phyloP scores from a whole-genome alignment of 768 basidiomycete genomes.

The Boletus vinaceobasis region DNA sequence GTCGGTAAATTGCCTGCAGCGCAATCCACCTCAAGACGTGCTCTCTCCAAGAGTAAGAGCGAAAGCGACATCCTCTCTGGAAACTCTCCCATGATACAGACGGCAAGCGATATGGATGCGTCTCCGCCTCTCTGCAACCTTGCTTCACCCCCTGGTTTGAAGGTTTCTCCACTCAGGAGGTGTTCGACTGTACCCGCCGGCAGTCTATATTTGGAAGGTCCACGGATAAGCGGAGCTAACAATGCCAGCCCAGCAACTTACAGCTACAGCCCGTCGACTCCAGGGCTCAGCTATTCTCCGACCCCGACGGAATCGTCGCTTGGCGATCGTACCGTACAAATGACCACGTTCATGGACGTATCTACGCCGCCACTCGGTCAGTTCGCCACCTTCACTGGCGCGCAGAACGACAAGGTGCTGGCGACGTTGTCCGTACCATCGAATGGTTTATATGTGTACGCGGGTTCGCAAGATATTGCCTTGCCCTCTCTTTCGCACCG shows the following conservation, averaged over 20 bases:
- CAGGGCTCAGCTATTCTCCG: conserved; percentile 56
- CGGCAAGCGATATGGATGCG: background rate
- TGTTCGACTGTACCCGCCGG: conserved; percentile 42
- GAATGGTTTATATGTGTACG: conserved; percentile 19
- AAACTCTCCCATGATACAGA: background rate
- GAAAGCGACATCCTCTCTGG: conserved; percentile 36
- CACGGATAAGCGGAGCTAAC: background rate
- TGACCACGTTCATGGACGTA: conserved; percentile 50
- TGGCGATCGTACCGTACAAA: conserved; percentile 55
- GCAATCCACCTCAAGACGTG: conserved; percentile 34
- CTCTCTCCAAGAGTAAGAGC: conserved; percentile 50
- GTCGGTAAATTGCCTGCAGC: conserved; percentile 64
- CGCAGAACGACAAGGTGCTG: conserved; percentile 35
- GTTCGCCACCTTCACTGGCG: conserved; percentile 34
- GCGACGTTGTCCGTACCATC: conserved; percentile 16
- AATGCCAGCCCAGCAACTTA: conserved; percentile 25
- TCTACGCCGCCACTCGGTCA: conserved; percentile 34
- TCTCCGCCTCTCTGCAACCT: background rate
- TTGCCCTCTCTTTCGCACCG: conserved; percentile 7
- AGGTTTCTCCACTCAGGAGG: conserved; percentile 34
- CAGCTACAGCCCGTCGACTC: conserved; percentile 47
- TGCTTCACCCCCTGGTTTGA: conserved; percentile 15
- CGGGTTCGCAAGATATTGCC: conserved; percentile 12
- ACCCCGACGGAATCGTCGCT: conserved; percentile 56
- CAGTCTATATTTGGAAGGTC: conserved; percentile 22